Conservation (phyloP, 2,329 filamentous ascomycete genomes). For the Aspergillus sclerotialis region DNA sequence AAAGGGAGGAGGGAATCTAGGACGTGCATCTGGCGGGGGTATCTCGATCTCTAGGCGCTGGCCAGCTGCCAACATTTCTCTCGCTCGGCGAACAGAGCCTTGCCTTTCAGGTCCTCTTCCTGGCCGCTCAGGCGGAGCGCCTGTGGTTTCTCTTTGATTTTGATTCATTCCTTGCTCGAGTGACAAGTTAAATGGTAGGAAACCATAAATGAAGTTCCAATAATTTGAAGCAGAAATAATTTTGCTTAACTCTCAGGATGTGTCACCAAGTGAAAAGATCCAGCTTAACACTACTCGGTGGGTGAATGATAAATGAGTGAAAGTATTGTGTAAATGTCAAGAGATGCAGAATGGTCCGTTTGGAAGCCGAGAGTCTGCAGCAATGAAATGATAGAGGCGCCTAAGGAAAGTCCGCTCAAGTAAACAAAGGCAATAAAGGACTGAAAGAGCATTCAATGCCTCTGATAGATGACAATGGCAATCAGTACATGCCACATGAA, state of each 20-base stretch:
- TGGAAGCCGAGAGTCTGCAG: no score
- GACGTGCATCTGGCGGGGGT: constrained; percentile 7
- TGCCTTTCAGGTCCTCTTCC: constrained; percentile 11
- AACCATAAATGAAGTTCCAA: no score
- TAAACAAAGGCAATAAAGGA: constrained; percentile 13
- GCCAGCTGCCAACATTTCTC: constrained; percentile 27
- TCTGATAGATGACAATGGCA: constrained; percentile 9
- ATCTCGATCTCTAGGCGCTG: constrained; percentile 15
- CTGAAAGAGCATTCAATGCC: constrained; percentile 27
- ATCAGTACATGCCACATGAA: constrained; percentile 3
- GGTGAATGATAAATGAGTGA: constrained; percentile 6
- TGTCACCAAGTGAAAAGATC: neutral
- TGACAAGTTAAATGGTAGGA: constrained; percentile 1
- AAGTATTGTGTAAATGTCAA: constrained; percentile 1
- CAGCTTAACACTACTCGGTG: constrained; percentile 8
- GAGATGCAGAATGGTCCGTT: constrained; percentile 1
- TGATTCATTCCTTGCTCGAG: constrained; percentile 14
- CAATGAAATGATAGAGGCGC: constrained; percentile 8
- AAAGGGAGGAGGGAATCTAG: constrained; percentile 9
- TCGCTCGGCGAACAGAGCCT: constrained; percentile 30
- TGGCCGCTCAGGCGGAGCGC: constrained; percentile 6
- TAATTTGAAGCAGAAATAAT: constrained; percentile 1
- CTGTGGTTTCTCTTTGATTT: constrained; percentile 5
- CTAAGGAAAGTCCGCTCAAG: constrained; percentile 1
- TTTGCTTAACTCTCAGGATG: neutral